Evolutionary conservation across 2,329 filamentous ascomycete species (phyloP).

Genomic region (Fusarium miscanthi): DNA sequence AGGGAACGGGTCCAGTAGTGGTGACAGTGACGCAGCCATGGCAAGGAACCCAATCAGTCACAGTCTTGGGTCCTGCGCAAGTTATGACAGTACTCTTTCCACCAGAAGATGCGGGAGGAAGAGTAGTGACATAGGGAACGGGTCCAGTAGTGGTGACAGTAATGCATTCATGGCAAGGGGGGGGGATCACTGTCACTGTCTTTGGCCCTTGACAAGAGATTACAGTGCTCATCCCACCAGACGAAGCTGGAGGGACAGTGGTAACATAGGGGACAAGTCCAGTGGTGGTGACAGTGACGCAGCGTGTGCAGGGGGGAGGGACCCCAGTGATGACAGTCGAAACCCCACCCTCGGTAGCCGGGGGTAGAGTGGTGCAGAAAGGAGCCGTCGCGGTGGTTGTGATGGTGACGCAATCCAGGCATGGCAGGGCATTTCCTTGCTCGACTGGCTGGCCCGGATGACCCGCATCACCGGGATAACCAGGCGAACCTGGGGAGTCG

Average conservation of each 20-base stretch:
- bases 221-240: neutral
- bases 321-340: too few relatives aligned
- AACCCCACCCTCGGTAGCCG: too few relatives aligned
- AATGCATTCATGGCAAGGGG: neutral
- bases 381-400: too few relatives aligned
- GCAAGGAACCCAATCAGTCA: neutral
- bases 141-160: neutral
- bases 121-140: neutral
- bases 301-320: neutral
- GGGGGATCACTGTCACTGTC: neutral
- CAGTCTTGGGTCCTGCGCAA: fast-evolving
- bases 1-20: neutral
- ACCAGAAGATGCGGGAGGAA: neutral
- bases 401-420: too few relatives aligned
- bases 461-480: too few relatives aligned
- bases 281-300: neutral
- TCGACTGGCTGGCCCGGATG: too few relatives aligned
- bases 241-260: neutral
- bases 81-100: neutral
- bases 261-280: neutral
- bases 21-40: neutral
- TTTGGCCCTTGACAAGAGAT: neutral
- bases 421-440: too few relatives aligned
- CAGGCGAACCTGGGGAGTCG: too few relatives aligned
- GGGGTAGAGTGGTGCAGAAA: too few relatives aligned